Percentiles rank a stretch among this genome's conserved stretches.
Evolutionary conservation across 805 yeast species (phyloP).

Genomic region (Candida nemodendra): DNA sequence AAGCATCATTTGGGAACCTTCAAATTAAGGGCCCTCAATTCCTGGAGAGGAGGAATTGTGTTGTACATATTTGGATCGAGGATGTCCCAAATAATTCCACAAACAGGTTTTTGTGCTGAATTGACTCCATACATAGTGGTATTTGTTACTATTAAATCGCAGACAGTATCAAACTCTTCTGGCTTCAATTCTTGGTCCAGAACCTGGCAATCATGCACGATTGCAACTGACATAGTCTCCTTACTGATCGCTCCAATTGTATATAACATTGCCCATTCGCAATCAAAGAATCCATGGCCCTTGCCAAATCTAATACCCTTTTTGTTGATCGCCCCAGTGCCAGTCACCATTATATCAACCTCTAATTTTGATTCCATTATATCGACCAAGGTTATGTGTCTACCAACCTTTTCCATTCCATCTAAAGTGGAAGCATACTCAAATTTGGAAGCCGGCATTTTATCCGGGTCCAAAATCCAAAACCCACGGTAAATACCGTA

Average conservation of each 20-base stretch:
- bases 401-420: constrained; percentile 30
- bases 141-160: constrained; percentile 31
- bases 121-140: constrained; percentile 19
- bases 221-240: constrained; percentile 27
- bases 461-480: constrained; percentile 22
- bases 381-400: constrained; percentile 19
- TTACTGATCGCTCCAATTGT: constrained; percentile 23
- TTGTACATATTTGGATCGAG: constrained; percentile 27
- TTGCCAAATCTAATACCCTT: constrained; percentile 33
- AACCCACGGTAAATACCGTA: constrained; percentile 32
- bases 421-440: constrained; percentile 31
- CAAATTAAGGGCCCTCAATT: constrained; percentile 25
- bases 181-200: constrained; percentile 27
- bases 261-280: constrained; percentile 34
- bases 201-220: constrained; percentile 33
- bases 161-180: constrained; percentile 32
- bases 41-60: constrained; percentile 30
- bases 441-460: constrained; percentile 20
- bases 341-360: constrained; percentile 30
- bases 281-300: constrained; percentile 33
- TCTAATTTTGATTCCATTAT: constrained; percentile 15
- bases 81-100: constrained; percentile 31
- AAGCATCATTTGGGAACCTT: too few relatives aligned
- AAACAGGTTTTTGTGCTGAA: constrained; percentile 24
- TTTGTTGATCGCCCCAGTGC: constrained; percentile 32